Conservation (phyloP, 805 yeast species). For the Vanderwaltozyma tropicalis region DNA sequence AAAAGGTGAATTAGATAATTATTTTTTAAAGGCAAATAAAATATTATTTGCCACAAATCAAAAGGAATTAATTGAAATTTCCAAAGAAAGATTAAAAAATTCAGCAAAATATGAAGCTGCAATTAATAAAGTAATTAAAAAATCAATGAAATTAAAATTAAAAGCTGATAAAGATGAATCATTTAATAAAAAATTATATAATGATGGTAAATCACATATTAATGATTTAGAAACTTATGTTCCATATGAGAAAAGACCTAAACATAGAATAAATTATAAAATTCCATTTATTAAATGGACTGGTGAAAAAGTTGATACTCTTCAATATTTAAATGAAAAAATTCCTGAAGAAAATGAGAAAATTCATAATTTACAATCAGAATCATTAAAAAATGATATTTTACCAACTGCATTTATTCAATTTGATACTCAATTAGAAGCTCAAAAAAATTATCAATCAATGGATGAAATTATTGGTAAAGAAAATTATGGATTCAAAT, state of each 20-base stretch:
- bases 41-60: slow-evolving; percentile 58
- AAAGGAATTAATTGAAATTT: slow-evolving; percentile 42
- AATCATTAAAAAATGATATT: slow-evolving; percentile 41
- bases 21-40: slow-evolving; percentile 53
- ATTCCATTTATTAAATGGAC: slow-evolving; percentile 46
- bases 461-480: slow-evolving; percentile 43
- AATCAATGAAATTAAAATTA: slow-evolving; percentile 45
- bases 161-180: slow-evolving; percentile 51
- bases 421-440: slow-evolving; percentile 75
- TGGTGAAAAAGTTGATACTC: slow-evolving; percentile 59
- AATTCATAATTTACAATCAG: slow-evolving; percentile 47
- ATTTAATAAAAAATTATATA: slow-evolving; percentile 22
- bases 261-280: slow-evolving; percentile 46
- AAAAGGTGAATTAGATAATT: slow-evolving; percentile 41
- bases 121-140: slow-evolving; percentile 47
- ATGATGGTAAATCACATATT: slow-evolving; percentile 39
- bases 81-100: slow-evolving; percentile 54
- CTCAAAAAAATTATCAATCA: slow-evolving; percentile 85
- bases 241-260: slow-evolving; percentile 68
- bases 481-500: slow-evolving; percentile 34
- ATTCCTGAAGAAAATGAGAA: slow-evolving; percentile 59
- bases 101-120: slow-evolving; percentile 54
- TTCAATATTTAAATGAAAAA: slow-evolving; percentile 58
- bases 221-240: slow-evolving; percentile 54
- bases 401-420: slow-evolving; percentile 68